Base-by-base conservation (phyloP, 1,284 basidiomycete species). In the Microbotryum lychnidis-dioicae region DNA sequence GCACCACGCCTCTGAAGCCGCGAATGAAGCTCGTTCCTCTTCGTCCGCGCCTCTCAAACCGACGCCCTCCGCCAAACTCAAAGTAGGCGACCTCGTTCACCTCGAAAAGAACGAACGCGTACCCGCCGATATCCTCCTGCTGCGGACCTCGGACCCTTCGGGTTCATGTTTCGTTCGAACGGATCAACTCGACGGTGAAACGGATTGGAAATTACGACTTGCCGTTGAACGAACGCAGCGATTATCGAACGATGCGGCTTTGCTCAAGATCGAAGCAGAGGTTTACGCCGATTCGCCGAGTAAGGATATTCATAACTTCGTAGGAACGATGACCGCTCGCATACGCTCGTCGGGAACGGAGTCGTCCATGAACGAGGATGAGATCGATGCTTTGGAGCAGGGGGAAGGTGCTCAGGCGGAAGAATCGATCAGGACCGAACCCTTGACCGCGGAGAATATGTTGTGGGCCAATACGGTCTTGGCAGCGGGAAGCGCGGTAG, bases 391-490 rank as follows among this genome's bases (percentile, higher is more conserved):
- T 18, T 53, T 61, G 25, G 56, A 52, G 1, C 37, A 42, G 18
- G 37, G 37, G 37, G 52, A 47, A 52, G 57, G 25, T 25, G 63
- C 49, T 49, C 57, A 50, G 37, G 59, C 37, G 55, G 67, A 58
- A 47, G 67, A 58, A 47, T 55, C 62, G 18, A 56, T 55, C 42
- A 50, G 50, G 0, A 81, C 89, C 14, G 84, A 87, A 49, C 89
- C 92, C 0, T 79, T 92, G 45, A 88, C 89, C 0, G 91, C 89
- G 0, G 96, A 98, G 73, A 97, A 98, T 74, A 82, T 93, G 27
- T 79, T 99, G 6, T 99, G 94, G 94, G 85, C 94, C 0, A 97
- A 98, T 74, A 98, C 96, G 0, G 96, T 99, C 1, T 80, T 98
- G 21, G 94, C 96, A 14, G 91, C 94, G 0, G 94, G 96, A 0